Percentiles rank a stretch among this genome's conserved stretches.
Evolutionary conservation across 768 basidiomycete genomes (phyloP).

Genomic region (Phanerochaete carnosa): DNA sequence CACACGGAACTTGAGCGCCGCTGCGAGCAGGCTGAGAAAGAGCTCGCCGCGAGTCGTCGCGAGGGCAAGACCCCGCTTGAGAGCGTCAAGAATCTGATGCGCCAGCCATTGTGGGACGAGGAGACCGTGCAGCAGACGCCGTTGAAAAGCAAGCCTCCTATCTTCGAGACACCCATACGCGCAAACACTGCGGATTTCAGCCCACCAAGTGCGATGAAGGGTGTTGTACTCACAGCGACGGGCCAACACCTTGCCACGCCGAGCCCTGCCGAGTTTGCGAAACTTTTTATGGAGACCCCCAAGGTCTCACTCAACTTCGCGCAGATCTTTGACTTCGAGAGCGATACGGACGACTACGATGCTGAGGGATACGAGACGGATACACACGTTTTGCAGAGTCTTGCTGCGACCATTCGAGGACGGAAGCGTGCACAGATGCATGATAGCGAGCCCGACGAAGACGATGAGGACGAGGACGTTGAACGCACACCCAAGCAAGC

Average conservation of each 20-base stretch:
- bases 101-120: slow-evolving; percentile 23
- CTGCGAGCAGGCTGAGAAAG: slow-evolving; percentile 42
- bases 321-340: slow-evolving; percentile 70
- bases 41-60: slow-evolving; percentile 4
- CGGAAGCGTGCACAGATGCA: slow-evolving; percentile 32
- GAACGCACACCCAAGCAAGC: slow-evolving; percentile 20
- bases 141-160: slow-evolving; percentile 24
- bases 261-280: slow-evolving; percentile 59
- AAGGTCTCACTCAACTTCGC: slow-evolving; percentile 72
- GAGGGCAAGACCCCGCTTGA: slow-evolving; percentile 54
- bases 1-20: slow-evolving; percentile 50
- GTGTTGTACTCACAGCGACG: slow-evolving; percentile 76
- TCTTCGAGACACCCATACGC: slow-evolving; percentile 52
- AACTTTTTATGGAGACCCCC: slow-evolving; percentile 66
- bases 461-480: slow-evolving; percentile 23
- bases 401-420: background rate
- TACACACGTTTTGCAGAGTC: slow-evolving; percentile 9
- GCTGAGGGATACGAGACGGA: slow-evolving; percentile 27
- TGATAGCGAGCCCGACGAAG: slow-evolving; percentile 23
- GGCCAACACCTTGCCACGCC: slow-evolving; percentile 76
- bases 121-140: slow-evolving; percentile 27
- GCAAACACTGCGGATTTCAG: slow-evolving; percentile 20
- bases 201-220: slow-evolving; percentile 40
- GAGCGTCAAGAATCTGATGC: slow-evolving; percentile 65
- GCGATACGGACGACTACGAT: slow-evolving; percentile 24